phyloP scores from a whole-genome alignment of 208 protist species.

The Histomonas meleagridis region DNA sequence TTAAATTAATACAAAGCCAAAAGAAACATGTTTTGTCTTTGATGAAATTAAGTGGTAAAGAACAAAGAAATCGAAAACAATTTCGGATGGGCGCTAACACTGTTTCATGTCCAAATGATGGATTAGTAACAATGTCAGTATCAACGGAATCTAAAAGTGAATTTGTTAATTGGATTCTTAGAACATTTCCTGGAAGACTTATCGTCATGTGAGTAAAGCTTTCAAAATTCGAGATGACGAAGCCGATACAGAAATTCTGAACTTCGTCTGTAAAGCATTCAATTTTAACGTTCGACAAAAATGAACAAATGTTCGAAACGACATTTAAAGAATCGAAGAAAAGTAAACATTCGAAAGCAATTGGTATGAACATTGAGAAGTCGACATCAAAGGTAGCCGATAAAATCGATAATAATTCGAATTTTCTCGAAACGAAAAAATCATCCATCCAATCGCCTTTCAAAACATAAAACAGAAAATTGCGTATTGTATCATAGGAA shows the following conservation, averaged over 20 bases:
- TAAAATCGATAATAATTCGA: neutral
- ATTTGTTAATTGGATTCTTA: neutral
- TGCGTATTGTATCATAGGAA: neutral
- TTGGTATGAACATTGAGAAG: neutral
- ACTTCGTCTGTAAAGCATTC: neutral
- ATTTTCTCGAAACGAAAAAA: neutral
- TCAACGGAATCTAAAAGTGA: neutral
- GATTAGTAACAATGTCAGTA: conserved; percentile 22
- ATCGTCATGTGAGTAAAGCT: neutral
- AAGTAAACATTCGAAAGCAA: neutral
- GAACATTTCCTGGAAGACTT: neutral
- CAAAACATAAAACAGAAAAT: neutral
- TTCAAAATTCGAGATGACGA: neutral
- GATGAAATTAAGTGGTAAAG: neutral
- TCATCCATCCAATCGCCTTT: neutral
- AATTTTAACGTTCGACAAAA: neutral
- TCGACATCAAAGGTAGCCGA: neutral
- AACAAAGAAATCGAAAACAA: neutral
- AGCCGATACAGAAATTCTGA: neutral
- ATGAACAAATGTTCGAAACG: neutral
- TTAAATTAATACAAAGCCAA: neutral
- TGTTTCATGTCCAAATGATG: neutral
- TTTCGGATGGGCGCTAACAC: neutral
- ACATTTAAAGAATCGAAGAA: neutral
- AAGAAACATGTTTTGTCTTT: neutral